Evolutionary conservation across 345 rosid genomes (phyloP).

Genomic region (Rubroshorea leprosula): DNA sequence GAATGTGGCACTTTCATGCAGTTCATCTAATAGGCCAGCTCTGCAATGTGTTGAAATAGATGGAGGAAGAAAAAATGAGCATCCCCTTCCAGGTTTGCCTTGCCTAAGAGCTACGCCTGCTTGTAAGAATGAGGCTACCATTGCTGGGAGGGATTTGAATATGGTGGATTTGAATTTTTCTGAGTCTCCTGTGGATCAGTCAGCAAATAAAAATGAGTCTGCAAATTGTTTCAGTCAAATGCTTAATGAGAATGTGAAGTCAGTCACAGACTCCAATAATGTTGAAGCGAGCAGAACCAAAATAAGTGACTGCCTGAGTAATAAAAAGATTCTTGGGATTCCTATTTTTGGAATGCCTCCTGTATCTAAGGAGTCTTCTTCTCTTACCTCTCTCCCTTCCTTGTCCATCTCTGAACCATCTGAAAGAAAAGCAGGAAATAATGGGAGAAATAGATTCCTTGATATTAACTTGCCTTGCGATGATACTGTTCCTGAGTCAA

Average conservation of each 20-base stretch:
- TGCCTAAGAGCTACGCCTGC: slow-evolving; percentile 55
- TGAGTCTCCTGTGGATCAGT: slow-evolving; percentile 28
- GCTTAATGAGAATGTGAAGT: slow-evolving; percentile 31
- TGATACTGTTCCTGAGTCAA: slow-evolving; percentile 35
- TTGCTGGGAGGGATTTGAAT: slow-evolving; percentile 42
- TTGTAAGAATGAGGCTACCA: slow-evolving; percentile 29
- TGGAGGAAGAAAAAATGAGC: slow-evolving; percentile 43
- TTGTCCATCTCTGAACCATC: slow-evolving; percentile 27
- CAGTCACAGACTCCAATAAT: slow-evolving; percentile 33
- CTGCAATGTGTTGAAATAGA: slow-evolving; percentile 30
- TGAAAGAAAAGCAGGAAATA: slow-evolving; percentile 31
- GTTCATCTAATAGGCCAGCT: slow-evolving; percentile 31
- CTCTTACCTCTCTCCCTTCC: slow-evolving; percentile 30
- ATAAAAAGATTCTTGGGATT: slow-evolving; percentile 52
- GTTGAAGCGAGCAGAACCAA: slow-evolving; percentile 30
- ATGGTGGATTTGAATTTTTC: slow-evolving; percentile 24
- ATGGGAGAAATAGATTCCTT: slow-evolving; percentile 35
- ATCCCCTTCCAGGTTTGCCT: slow-evolving; percentile 40
- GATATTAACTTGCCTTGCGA: slow-evolving; percentile 88
- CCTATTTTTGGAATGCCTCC: slow-evolving; percentile 37
- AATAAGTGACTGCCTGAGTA: slow-evolving; percentile 27
- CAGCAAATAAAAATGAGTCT: slow-evolving; percentile 30
- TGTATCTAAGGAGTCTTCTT: slow-evolving; percentile 31
- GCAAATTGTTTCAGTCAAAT: slow-evolving; percentile 25
- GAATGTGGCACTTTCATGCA: slow-evolving; percentile 39